Evolutionary conservation across 2,329 filamentous ascomycete genomes (phyloP).

Genomic region (Leptodontidium sp.): DNA sequence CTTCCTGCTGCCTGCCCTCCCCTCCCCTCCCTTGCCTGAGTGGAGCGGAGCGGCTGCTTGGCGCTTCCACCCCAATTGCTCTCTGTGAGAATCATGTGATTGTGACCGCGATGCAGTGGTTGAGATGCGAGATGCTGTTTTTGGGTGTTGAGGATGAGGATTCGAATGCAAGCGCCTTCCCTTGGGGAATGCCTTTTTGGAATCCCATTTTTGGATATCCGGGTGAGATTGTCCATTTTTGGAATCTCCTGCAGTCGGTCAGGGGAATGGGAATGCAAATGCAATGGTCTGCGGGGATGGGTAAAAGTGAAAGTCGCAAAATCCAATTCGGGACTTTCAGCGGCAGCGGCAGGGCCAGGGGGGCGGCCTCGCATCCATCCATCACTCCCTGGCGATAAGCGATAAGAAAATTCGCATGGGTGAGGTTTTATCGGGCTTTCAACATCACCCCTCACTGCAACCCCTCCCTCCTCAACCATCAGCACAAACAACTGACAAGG

Average conservation of each 20-base stretch:
- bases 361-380: background rate
- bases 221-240: background rate
- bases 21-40: no score
- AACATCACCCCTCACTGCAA: slow-evolving; percentile 18
- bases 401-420: slow-evolving; percentile 23
- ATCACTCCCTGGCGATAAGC: slow-evolving; percentile 19
- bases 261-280: background rate
- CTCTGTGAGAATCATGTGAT: slow-evolving; percentile 17
- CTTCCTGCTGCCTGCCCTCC: background rate
- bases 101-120: background rate
- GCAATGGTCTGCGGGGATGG: background rate
- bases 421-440: background rate
- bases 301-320: background rate
- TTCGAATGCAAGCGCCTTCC: background rate
- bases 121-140: background rate
- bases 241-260: background rate
- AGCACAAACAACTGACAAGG: slow-evolving; percentile 10
- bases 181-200: no score
- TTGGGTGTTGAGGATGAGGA: background rate
- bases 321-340: slow-evolving; percentile 2
- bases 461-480: background rate
- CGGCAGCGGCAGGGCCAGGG: background rate
- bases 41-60: background rate
- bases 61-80: background rate
- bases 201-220: background rate